These are phyloP conservation scores for Cutaneotrichosporon sp. DNA, from an alignment of 1,284 basidiomycete species.

Conservation along the genomic window DNA sequence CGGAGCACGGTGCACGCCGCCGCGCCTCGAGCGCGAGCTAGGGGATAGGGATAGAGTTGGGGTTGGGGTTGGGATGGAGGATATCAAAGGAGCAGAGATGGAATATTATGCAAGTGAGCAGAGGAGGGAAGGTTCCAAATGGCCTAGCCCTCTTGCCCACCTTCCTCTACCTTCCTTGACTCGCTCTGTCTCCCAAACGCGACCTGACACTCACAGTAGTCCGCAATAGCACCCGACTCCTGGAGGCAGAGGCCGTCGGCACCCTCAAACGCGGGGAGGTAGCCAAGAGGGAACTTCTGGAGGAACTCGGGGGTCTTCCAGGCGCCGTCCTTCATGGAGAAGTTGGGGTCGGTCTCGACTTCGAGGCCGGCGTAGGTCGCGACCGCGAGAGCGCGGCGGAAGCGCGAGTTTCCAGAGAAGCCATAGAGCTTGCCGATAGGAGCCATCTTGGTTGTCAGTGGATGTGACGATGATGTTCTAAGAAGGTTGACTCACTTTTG, in stretches of 20 bases:
- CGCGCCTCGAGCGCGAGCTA: not conserved
- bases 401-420: conserved; percentile 49
- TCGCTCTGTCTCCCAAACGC: not conserved
- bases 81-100: not conserved
- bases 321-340: conserved; percentile 55
- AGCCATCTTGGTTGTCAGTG: conserved; percentile 33
- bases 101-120: not conserved
- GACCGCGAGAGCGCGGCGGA: conserved; percentile 65
- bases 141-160: not conserved
- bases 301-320: conserved; percentile 75
- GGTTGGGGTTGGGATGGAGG: not conserved
- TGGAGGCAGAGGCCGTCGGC: conserved; percentile 73
- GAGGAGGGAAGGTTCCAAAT: not conserved
- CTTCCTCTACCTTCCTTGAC: not conserved
- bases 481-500: conserved; percentile 22
- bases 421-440: conserved; percentile 42
- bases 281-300: conserved; percentile 75
- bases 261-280: conserved; percentile 78
- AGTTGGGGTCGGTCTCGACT: conserved; percentile 65
- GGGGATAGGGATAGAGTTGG: not conserved
- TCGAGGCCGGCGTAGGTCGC: conserved; percentile 71
- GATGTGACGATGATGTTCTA: not conserved
- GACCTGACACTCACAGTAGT: conserved; percentile 71
- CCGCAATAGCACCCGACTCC: conserved; percentile 78
- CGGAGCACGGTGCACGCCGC: conserved; percentile 2